These are phyloP conservation scores for Pharnaceum exiguum DNA, from an alignment of 148 eudicot species.

Conservation along the genomic window DNA sequence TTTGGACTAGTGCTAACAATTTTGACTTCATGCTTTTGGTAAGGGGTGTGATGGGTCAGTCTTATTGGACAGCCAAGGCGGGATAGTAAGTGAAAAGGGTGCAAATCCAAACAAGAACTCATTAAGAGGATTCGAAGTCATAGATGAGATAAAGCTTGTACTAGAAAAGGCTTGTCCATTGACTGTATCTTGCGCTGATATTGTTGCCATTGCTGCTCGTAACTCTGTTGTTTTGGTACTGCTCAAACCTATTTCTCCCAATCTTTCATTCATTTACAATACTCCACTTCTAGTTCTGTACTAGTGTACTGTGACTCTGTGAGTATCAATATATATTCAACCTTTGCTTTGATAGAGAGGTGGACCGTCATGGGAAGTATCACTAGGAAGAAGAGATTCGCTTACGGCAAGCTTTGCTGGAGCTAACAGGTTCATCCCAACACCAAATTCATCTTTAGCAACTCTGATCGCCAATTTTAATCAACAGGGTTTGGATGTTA, in stretches of 20 bases:
- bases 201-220: conserved; percentile 64
- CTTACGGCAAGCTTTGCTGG: conserved; percentile 47
- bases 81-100: conserved; percentile 50
- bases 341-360: conserved; percentile 50
- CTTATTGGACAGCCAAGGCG: conserved; percentile 40
- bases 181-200: conserved; percentile 73
- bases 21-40: background rate
- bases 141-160: conserved; percentile 50
- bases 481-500: conserved; percentile 52
- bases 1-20: too few relatives aligned
- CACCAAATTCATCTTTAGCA: conserved; percentile 55
- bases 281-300: background rate
- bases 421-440: conserved; percentile 66
- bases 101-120: conserved; percentile 57
- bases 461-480: conserved; percentile 52
- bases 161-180: conserved; percentile 60
- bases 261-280: background rate
- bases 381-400: conserved; percentile 67
- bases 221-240: conserved; percentile 63
- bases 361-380: conserved; percentile 70
- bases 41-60: conserved; percentile 78
- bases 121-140: conserved; percentile 47
- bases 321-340: background rate
- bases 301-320: background rate
- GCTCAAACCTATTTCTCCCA: background rate